Conservation (phyloP, 129 eudicot genomes). For the Silybum marianum region DNA sequence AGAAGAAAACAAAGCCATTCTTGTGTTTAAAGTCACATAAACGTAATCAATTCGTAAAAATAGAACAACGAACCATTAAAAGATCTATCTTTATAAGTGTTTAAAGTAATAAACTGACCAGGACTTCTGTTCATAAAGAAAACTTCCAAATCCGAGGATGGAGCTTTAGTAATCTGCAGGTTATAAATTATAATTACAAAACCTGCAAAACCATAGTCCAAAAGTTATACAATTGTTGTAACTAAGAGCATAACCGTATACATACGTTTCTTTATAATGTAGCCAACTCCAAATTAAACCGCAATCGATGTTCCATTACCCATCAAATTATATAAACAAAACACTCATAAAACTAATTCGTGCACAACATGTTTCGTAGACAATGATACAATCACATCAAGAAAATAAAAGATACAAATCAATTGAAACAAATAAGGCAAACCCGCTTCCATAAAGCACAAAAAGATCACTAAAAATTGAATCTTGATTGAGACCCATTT, state of each 20-base stretch:
- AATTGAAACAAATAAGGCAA: neutral
- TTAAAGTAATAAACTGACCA: slow-evolving; percentile 15
- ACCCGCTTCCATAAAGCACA: slow-evolving; percentile 1
- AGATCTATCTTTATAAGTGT: neutral
- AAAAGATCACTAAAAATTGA: neutral
- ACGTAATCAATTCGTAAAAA: neutral
- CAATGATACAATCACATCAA: slow-evolving; percentile 20
- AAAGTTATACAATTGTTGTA: neutral
- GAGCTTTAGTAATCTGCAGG: neutral
- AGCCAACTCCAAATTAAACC: slow-evolving; percentile 3
- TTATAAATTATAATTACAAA: neutral
- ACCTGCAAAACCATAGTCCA: slow-evolving; percentile 20
- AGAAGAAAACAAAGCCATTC: neutral
- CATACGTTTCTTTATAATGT: neutral
- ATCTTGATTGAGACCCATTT: slow-evolving; percentile 1
- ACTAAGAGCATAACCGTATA: neutral
- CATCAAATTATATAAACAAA: neutral
- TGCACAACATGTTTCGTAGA: slow-evolving; percentile 3
- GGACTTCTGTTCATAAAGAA: neutral
- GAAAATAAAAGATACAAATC: neutral
- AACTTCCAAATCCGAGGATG: neutral
- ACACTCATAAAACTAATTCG: neutral
- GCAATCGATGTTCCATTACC: neutral
- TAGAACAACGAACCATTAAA: neutral
- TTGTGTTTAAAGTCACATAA: neutral